phyloP scores from a whole-genome alignment of 495 filamentous ascomycete species.

The Daldinia childiae region DNA sequence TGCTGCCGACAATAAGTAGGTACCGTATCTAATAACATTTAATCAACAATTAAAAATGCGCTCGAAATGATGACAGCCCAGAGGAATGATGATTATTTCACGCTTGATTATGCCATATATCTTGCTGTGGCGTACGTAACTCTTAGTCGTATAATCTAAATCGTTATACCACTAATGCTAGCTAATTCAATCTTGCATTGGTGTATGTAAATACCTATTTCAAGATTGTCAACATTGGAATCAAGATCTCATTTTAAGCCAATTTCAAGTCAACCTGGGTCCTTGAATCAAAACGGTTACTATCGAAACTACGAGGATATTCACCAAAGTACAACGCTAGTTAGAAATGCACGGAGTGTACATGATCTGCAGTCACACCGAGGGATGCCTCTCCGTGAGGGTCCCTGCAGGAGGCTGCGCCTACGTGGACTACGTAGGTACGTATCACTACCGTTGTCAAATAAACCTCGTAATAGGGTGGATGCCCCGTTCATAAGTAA shows the following conservation, averaged over 20 bases:
- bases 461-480: constrained; percentile 22
- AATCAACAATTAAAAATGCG: constrained; percentile 10
- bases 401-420: constrained; percentile 43
- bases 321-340: constrained; percentile 1
- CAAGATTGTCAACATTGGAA: constrained; percentile 13
- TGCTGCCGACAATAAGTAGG: constrained; percentile 20
- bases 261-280: constrained; percentile 11
- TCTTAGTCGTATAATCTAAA: not conserved
- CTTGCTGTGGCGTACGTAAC: not conserved
- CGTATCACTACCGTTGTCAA: constrained; percentile 22
- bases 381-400: constrained; percentile 36
- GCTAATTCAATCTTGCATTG: not conserved
- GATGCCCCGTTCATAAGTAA: constrained; percentile 11
- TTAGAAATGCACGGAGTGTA: constrained; percentile 9
- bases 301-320: constrained; percentile 3
- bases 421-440: constrained; percentile 31
- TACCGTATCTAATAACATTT: constrained; percentile 15
- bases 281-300: not conserved
- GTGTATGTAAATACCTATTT: not conserved
- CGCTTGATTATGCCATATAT: not conserved
- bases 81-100: not conserved
- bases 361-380: constrained; percentile 43
- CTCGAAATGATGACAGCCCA: not conserved
- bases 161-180: not conserved
- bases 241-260: constrained; percentile 13